Conservation (phyloP, 164 flowering plant species). For the Dillenia turbinata region DNA sequence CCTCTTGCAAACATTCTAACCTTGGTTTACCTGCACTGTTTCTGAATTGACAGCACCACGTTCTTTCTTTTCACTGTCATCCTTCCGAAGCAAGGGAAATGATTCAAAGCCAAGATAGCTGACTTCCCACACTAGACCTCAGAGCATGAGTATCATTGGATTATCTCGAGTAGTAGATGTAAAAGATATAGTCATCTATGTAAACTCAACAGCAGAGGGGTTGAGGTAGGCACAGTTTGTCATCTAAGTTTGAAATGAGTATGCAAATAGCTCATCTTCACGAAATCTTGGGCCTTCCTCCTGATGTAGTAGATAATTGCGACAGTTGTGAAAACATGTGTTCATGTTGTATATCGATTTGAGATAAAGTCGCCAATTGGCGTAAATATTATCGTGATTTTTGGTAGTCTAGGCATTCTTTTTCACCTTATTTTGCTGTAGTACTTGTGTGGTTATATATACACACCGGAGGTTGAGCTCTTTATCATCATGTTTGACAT, state of each 20-base stretch:
- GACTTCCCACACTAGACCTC: slow-evolving; percentile 4
- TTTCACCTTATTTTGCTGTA: slow-evolving; percentile 3
- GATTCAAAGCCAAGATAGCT: slow-evolving; percentile 72
- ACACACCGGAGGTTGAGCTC: too few species aligned
- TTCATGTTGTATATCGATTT: slow-evolving; percentile 16
- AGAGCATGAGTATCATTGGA: slow-evolving; percentile 3
- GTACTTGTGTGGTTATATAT: too few species aligned
- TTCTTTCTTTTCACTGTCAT: slow-evolving; percentile 89
- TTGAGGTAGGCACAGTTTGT: slow-evolving; percentile 21
- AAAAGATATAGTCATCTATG: slow-evolving; percentile 8
- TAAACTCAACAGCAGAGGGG: slow-evolving; percentile 5
- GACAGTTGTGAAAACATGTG: neutral
- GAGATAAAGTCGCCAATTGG: slow-evolving; percentile 23
- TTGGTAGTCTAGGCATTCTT: slow-evolving; percentile 11
- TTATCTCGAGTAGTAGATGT: slow-evolving; percentile 9
- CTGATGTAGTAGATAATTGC: slow-evolving; percentile 8
- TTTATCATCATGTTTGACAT: too few species aligned
- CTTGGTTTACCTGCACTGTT: neutral
- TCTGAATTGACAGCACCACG: slow-evolving; percentile 60
- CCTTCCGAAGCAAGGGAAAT: slow-evolving; percentile 92
- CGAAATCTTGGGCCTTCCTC: slow-evolving; percentile 11
- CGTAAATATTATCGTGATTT: slow-evolving; percentile 15
- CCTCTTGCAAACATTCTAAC: too few species aligned
- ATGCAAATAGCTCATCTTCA: slow-evolving; percentile 11
- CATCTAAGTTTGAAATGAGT: slow-evolving; percentile 3